These are phyloP conservation scores for Scheffersomyces stipitis DNA, from an alignment of 805 yeast genomes.

Conservation along the genomic window DNA sequence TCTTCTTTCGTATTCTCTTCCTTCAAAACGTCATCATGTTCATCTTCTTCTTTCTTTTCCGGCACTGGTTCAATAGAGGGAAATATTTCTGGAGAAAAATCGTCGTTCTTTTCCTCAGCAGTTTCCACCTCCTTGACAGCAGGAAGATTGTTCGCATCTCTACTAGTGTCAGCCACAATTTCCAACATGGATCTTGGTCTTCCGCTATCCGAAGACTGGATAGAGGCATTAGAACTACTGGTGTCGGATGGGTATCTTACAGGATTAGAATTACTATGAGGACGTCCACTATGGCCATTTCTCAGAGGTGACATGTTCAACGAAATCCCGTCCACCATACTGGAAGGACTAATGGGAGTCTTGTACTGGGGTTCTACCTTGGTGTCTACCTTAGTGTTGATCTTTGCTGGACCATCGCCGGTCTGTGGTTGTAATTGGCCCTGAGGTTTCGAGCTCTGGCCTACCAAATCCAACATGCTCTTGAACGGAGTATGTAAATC, in stretches of 20 bases:
- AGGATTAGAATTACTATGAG: not conserved
- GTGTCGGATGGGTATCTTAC: constrained; percentile 2
- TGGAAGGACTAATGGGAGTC: not conserved
- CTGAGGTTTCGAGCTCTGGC: not conserved
- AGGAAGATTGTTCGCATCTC: constrained; percentile 1
- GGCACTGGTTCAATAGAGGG: not conserved
- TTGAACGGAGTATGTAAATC: constrained; percentile 29
- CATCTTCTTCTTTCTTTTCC: not conserved
- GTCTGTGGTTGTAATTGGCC: not conserved
- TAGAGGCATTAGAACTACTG: constrained; percentile 15
- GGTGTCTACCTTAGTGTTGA: not conserved
- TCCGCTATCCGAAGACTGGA: constrained; percentile 15
- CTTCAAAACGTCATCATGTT: no score
- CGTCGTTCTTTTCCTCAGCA: not conserved
- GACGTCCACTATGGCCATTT: not conserved
- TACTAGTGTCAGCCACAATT: not conserved
- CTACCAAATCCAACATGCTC: constrained; percentile 39
- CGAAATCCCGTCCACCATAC: not conserved
- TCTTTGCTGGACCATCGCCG: not conserved
- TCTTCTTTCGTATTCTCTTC: not conserved
- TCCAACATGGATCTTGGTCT: constrained; percentile 6
- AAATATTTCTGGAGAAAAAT: no score
- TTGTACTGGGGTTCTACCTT: not conserved
- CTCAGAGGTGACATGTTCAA: not conserved
- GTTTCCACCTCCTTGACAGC: constrained; percentile 2